Evolutionary conservation across 73 alveolate genomes (phyloP), one percentile per base, ranked within the genome.

Genomic region (Symbiodinium natans): DNA sequence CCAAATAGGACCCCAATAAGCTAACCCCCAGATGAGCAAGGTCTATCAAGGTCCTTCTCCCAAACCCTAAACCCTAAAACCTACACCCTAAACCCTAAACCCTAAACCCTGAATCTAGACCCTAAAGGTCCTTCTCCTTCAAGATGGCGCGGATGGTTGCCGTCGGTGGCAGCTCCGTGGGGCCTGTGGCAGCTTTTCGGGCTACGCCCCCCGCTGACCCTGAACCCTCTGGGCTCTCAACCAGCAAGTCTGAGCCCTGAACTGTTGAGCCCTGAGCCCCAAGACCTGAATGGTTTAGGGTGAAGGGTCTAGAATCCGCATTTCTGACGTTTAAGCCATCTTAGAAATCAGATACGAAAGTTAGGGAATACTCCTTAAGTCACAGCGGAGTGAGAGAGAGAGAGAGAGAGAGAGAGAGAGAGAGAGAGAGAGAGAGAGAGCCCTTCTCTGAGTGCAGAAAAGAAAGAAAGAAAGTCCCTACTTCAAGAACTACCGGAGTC

Each of bases 111-210:
- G 27, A 5, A 6, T 27, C 68, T 52, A 6, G 21, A 52, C 68
- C 68, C 68, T 0, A 52, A 52, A 52, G 82, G 5, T 7, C 82
- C 82, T 88, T 88, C 34, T 88, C 95, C 95, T 88, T 88, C 56
- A 88, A 43, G 71, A 88, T 88, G 42, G 86, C 95, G 27, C 71
- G 68, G 86, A 88, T 88, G 31, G 95, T 59, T 23, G 95, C 95
- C 68, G 41, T 41, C 23, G 86, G 29, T 2, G 95, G 95, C 84
- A 88, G 40, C 95, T 88, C 95, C 74, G 68, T 21, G 1, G 68
- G 68, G 68, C 68, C 68, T 52, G 13, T 4, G 17, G 4, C 25
- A 52, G 27, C 68, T 27, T 27, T 52, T 17, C 1, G 21, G 29
- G 29, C 68, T 52, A 7, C 2, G 21, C 68, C 27, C 17, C 17